A percentile compares a stretch with the other conserved stretches of the same genome.
phyloP scores from a whole-genome alignment of 768 basidiomycete genomes.

The Amanita molliuscula region DNA sequence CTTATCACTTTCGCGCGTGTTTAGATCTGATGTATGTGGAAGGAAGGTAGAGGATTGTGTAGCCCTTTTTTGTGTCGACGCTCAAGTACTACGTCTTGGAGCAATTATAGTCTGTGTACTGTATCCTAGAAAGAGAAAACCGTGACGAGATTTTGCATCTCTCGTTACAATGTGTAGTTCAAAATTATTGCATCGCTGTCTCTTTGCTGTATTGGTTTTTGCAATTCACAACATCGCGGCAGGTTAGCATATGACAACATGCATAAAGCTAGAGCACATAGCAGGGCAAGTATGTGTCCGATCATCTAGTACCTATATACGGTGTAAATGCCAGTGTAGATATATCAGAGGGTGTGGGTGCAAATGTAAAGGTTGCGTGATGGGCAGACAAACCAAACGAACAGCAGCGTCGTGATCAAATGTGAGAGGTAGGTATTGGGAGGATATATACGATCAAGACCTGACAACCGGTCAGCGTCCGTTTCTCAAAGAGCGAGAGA shows the following conservation, averaged over 20 bases:
- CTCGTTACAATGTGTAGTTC: too few relatives aligned
- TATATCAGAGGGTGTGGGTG: background rate
- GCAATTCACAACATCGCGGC: background rate
- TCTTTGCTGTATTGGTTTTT: too few relatives aligned
- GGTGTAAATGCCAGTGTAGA: background rate
- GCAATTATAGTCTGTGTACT: too few relatives aligned
- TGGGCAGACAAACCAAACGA: background rate
- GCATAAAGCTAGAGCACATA: background rate
- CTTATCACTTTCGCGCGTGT: too few relatives aligned
- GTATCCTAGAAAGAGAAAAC: too few relatives aligned
- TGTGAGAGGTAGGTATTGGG: conserved; percentile 5
- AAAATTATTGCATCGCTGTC: too few relatives aligned
- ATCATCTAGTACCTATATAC: conserved; percentile 1
- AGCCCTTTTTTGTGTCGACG: too few relatives aligned
- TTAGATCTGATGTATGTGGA: too few relatives aligned
- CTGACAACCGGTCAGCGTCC: conserved; percentile 63
- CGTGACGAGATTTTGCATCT: too few relatives aligned
- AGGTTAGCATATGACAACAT: background rate
- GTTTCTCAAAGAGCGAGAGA: conserved; percentile 16
- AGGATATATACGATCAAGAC: conserved; percentile 39
- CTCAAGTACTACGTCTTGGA: too few relatives aligned
- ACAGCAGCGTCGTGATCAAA: background rate
- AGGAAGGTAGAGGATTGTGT: too few relatives aligned
- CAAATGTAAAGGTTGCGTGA: background rate
- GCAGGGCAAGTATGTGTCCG: background rate